Conservation (phyloP, 2,329 filamentous ascomycete genomes). For the Apiospora saccharicola region DNA sequence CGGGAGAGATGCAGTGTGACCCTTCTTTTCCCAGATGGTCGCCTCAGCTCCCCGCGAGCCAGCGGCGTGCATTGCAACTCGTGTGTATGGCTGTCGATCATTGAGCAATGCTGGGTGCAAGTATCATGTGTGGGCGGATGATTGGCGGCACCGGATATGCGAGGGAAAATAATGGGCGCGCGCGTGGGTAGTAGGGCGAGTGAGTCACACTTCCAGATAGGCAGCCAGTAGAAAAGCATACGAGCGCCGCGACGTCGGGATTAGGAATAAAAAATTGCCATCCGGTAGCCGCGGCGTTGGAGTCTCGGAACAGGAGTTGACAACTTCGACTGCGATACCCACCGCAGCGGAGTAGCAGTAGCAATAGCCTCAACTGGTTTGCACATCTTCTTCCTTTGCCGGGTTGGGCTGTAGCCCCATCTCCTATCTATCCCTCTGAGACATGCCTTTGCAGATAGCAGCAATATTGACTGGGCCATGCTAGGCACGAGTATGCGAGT, state of each 20-base stretch:
- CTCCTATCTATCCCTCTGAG: background rate
- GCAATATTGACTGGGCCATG: background rate
- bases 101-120: background rate
- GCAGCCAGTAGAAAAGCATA: background rate
- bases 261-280: background rate
- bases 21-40: background rate
- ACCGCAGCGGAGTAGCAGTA: background rate
- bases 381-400: background rate
- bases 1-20: conserved; percentile 6
- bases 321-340: background rate
- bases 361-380: background rate
- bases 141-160: background rate
- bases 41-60: conserved; percentile 1
- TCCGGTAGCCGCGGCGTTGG: background rate
- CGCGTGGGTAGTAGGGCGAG: background rate
- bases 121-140: background rate
- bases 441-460: background rate
- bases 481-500: background rate
- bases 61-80: background rate
- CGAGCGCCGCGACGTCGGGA: background rate
- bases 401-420: background rate
- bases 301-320: conserved; percentile 6
- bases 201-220: background rate
- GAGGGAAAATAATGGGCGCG: background rate
- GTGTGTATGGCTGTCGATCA: conserved; percentile 1